These are phyloP conservation scores for Aspergillus niger DNA, from an alignment of 2,329 filamentous ascomycete genomes.

Conservation along the genomic window DNA sequence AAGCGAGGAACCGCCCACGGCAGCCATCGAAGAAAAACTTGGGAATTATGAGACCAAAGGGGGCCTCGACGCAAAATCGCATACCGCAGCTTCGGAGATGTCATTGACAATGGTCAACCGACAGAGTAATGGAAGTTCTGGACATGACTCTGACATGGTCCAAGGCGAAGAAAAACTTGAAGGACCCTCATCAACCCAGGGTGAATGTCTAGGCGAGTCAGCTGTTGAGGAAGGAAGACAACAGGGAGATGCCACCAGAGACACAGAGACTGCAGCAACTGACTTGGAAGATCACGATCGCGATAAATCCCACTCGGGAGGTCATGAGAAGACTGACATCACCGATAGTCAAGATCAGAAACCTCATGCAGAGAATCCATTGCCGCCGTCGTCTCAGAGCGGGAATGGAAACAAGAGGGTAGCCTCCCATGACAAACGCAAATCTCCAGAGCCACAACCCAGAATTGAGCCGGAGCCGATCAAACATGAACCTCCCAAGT, in stretches of 20 bases:
- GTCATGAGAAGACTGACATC: not conserved
- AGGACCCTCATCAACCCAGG: not conserved
- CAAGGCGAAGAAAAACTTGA: not conserved
- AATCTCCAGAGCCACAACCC: not conserved
- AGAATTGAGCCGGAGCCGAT: constrained; percentile 12
- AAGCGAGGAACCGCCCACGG: not conserved
- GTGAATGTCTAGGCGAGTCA: not conserved
- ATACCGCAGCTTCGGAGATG: not conserved
- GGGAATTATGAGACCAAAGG: not conserved
- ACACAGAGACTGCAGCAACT: not conserved
- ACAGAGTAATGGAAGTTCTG: not conserved
- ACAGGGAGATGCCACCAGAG: not conserved
- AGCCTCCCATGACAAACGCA: not conserved
- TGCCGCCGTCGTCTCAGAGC: not conserved
- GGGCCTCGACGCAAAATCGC: not conserved
- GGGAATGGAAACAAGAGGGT: not conserved
- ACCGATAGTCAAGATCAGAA: not conserved
- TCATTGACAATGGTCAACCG: not conserved
- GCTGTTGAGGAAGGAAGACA: not conserved
- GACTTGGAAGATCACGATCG: not conserved
- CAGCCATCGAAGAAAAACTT: not conserved
- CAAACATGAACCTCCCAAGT: constrained; percentile 25
- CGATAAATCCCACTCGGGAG: not conserved
- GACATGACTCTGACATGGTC: not conserved
- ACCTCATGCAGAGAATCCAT: not conserved